Evolutionary conservation across 2,329 filamentous ascomycete species (phyloP), one percentile per base, ranked within the genome.

Genomic region (Aspergillus nomiae): DNA sequence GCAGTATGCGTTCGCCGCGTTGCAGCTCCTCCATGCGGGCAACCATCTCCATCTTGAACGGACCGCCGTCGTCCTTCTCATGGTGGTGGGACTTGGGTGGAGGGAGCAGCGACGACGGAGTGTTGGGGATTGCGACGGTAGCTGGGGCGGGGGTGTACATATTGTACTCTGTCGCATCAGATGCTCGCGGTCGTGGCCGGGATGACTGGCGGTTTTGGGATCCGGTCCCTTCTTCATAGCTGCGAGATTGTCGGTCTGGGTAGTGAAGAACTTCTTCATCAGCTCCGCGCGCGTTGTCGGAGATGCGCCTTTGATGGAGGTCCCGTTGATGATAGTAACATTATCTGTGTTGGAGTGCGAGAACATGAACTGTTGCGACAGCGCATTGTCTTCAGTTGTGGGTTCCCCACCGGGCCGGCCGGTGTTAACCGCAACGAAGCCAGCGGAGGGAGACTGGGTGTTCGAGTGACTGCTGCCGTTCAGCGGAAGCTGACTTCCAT

Each of bases 1-100:
- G 93, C n/a, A 87, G 78, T 56, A 96, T 91, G 7, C 86, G 82
- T 60, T 92, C 90, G 4, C 92, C 92, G 55, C 91, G 89, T 55
- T 85, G 83, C 4, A 96, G 78, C 57, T 88, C 87, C 70, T 96
- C 92, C 79, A 94, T 92, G 63, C 89, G 87, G 45, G 89, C 83
- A 11, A 90, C 87, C 80, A 94, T 92, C 61, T 92, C 82, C 8
- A 85, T 76, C 65, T 87, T 87, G 77, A 83, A 87, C 0, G 85
- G 85, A 0, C 85, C 85, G 8, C 84, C 84, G 62, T 87, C 85
- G 60, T 87, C 85, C 63, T 84, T 83, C 55, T 86, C 84, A 65
- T 72, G 78, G 67, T 74, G 77, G 62, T 66, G 77, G 57, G 79
- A 77, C 34, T 84, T 83, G 41, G 77, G 74, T 4, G 80, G 80